Evolutionary conservation across 176 grass and related monocot genomes (phyloP), one percentile per base, ranked within the genome.

Genomic region (Oryza nivara): DNA sequence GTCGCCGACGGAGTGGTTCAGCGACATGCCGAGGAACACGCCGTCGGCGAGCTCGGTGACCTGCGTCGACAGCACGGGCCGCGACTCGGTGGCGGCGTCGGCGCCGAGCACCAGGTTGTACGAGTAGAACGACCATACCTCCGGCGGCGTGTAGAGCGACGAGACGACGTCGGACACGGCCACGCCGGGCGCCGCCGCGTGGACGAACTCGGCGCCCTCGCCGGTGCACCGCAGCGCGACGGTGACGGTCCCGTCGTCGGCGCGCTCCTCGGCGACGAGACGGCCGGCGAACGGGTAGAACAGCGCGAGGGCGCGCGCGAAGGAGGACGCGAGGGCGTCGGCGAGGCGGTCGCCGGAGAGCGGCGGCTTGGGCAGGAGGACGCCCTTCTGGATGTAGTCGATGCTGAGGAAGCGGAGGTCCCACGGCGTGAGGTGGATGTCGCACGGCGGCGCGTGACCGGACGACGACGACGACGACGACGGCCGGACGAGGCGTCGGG

Each of bases 201-300:
- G 89, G 71, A 89, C 46, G 49, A 92, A 89, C 83, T 86, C 72
- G 22, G 86, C 82, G 6, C 86, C 86, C 11, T 32, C 26, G 28
- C 26, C 63, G 61, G 41, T 67, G 68, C 75, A 80, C 1, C 65
- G 13, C 15, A 84, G 77, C 14, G 26, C 72, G 8, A 67, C 69
- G 28, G n/a, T 30, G 51, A 10, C 40, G 40, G 47, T 49, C 56
- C 30, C 30, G 30, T 4, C 56, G 19, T 22, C 56, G 7, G 1
- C 56, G 19, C 17, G 19, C 56, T 61, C 56, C 7, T 22, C 56
- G 56, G 20, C 17, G 56, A 9, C 56, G 56, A 61, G 56, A 22
- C 56, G 56, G 56, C 56, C 56, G 56, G 56, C 56, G 56, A 61
- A 22, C 2, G 56, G 56, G 56, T 61, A 9, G 56, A 9, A 61